phyloP scores from a whole-genome alignment of 2,329 filamentous ascomycete genomes.

The Aureobasidium vineae region DNA sequence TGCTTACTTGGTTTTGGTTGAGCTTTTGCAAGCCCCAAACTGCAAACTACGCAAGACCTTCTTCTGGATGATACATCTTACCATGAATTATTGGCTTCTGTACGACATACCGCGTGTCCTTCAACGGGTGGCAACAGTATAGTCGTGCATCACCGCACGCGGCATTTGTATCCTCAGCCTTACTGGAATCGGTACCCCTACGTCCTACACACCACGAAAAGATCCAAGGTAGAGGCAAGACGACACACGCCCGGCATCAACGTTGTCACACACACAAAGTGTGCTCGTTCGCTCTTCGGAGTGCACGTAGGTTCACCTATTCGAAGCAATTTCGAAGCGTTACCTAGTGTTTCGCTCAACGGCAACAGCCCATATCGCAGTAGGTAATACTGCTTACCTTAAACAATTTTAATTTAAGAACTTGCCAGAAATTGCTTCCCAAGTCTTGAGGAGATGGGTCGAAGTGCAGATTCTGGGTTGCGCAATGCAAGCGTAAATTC shows the following conservation, averaged over 20 bases:
- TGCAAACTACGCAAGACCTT: not conserved
- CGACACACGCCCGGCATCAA: not conserved
- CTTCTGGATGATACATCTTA: not conserved
- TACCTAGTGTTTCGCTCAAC: not conserved
- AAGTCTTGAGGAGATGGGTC: not conserved
- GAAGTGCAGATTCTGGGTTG: not conserved
- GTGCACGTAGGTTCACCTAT: not conserved
- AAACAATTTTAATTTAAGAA: too few relatives aligned
- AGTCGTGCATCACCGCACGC: not conserved
- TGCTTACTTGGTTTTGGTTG: not conserved
- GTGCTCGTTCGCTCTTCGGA: not conserved
- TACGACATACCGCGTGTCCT: not conserved
- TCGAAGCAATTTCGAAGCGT: too few relatives aligned
- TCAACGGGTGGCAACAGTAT: not conserved
- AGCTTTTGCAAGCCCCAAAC: not conserved
- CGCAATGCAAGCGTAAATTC: conserved; percentile 2
- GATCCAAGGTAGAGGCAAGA: not conserved
- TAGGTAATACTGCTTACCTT: not conserved
- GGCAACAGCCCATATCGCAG: too few relatives aligned
- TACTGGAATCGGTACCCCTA: not conserved
- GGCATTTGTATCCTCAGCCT: not conserved
- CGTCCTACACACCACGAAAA: too few relatives aligned
- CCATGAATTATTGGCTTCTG: not conserved
- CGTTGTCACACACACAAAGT: not conserved
- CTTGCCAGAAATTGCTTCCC: not conserved